phyloP scores from a whole-genome alignment of 2,329 filamentous ascomycete genomes.

The Allantophomopsis cytisporea region DNA sequence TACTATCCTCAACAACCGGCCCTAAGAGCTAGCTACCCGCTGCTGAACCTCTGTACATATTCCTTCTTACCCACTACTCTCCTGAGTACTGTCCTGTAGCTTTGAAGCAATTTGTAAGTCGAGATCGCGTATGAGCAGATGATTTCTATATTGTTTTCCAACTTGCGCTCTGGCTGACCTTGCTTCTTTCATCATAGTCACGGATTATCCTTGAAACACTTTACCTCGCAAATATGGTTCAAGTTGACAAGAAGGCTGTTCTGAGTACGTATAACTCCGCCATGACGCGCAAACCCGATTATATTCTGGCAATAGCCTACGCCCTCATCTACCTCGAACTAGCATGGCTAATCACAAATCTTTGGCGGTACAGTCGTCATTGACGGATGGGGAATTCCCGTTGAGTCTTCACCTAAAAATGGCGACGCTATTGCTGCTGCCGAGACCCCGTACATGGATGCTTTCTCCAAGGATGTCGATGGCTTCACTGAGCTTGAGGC shows the following conservation, averaged over 20 bases:
- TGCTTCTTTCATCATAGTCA: too few relatives aligned
- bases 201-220: slow-evolving; percentile 3
- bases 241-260: slow-evolving; percentile 56
- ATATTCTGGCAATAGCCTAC: slow-evolving; percentile 32
- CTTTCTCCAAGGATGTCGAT: slow-evolving; percentile 67
- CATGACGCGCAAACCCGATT: slow-evolving; percentile 11
- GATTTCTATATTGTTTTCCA: too few relatives aligned
- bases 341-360: slow-evolving; percentile 43
- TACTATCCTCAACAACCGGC: too few relatives aligned
- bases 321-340: slow-evolving; percentile 41
- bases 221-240: slow-evolving; percentile 34
- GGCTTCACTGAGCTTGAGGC: slow-evolving; percentile 91
- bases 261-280: slow-evolving; percentile 36
- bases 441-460: slow-evolving; percentile 90
- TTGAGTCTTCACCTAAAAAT: slow-evolving; percentile 65
- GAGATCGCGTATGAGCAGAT: too few relatives aligned
- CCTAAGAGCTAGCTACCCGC: too few relatives aligned
- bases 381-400: slow-evolving; percentile 92
- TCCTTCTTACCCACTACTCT: too few relatives aligned
- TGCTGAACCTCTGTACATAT: too few relatives aligned
- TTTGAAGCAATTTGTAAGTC: too few relatives aligned
- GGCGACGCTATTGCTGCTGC: slow-evolving; percentile 94
- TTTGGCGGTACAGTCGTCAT: slow-evolving; percentile 69
- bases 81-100: too few relatives aligned
- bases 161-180: too few relatives aligned